Evolutionary conservation across 179 eudicot species (phyloP).

Genomic region (Nepenthes alata): DNA sequence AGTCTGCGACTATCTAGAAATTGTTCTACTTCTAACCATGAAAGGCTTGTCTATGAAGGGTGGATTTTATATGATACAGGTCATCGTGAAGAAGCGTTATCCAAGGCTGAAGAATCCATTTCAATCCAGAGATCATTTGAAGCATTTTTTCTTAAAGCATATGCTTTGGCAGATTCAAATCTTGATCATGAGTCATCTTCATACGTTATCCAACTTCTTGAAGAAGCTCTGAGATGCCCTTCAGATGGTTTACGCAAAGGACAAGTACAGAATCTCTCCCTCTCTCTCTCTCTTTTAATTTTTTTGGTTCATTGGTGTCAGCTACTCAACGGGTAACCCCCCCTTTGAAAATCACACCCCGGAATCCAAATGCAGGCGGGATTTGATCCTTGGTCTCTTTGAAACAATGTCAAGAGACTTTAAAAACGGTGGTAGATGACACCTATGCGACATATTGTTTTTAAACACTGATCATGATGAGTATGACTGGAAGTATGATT

Average conservation of each 20-base stretch:
- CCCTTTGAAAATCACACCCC: too few relatives aligned
- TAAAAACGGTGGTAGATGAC: too few relatives aligned
- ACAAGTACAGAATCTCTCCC: slow-evolving; percentile 37
- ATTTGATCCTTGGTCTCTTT: too few relatives aligned
- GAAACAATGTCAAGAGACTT: too few relatives aligned
- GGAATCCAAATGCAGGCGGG: too few relatives aligned
- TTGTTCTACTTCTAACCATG: slow-evolving; percentile 51
- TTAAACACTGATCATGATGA: neutral
- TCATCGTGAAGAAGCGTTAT: slow-evolving; percentile 74
- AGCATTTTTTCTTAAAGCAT: slow-evolving; percentile 76
- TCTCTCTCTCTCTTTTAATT: too few relatives aligned
- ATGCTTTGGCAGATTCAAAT: slow-evolving; percentile 65
- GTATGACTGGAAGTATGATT: slow-evolving; percentile 1
- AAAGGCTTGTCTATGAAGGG: slow-evolving; percentile 80
- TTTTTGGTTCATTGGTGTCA: too few relatives aligned
- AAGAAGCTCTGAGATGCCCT: slow-evolving; percentile 78
- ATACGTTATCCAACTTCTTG: slow-evolving; percentile 59
- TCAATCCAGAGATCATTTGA: slow-evolving; percentile 67
- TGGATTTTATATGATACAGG: slow-evolving; percentile 81
- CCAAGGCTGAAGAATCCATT: slow-evolving; percentile 72
- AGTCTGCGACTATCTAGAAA: slow-evolving; percentile 64
- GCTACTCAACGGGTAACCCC: too few relatives aligned
- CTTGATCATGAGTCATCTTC: slow-evolving; percentile 49
- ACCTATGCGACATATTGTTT: neutral
- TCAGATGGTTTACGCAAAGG: slow-evolving; percentile 87